These are phyloP conservation scores for Kwoniella sp. DNA, from an alignment of 768 basidiomycete species.

Conservation along the genomic window DNA sequence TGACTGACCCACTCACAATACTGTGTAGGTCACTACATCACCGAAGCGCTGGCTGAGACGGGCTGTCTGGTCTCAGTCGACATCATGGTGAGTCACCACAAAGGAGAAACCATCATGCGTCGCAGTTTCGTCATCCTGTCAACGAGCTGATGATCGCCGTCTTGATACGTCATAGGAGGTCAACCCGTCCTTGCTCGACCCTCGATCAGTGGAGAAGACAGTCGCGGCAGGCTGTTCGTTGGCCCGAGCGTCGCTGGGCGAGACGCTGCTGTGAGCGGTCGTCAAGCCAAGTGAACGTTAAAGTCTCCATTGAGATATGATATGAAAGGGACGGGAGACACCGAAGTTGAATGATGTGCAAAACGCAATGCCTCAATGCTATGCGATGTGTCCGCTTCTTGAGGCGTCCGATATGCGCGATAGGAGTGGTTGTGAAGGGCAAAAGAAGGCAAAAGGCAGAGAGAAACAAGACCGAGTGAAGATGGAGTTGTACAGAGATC, in stretches of 20 bases:
- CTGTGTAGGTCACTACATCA: slow-evolving; percentile 74
- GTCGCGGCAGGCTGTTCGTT: slow-evolving; percentile 63
- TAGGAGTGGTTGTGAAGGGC: too few relatives aligned
- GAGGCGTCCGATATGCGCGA: too few relatives aligned
- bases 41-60: slow-evolving; percentile 88
- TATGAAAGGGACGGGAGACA: too few relatives aligned
- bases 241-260: slow-evolving; percentile 55
- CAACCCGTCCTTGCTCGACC: slow-evolving; percentile 86
- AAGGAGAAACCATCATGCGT: too few relatives aligned
- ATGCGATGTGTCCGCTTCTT: too few relatives aligned
- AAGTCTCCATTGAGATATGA: not conserved
- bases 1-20: slow-evolving; percentile 6
- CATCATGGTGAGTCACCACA: slow-evolving; percentile 82
- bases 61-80: slow-evolving; percentile 89
- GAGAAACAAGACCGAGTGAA: too few relatives aligned
- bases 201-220: slow-evolving; percentile 75
- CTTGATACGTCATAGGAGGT: slow-evolving; percentile 74
- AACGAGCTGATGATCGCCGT: slow-evolving; percentile 6
- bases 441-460: too few relatives aligned
- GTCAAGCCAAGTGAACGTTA: not conserved
- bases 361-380: too few relatives aligned
- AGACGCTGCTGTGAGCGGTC: slow-evolving; percentile 49
- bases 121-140: too few relatives aligned
- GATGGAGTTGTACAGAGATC: too few relatives aligned
- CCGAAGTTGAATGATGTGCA: too few relatives aligned